A percentile compares a stretch with the other conserved stretches of the same genome.
Evolutionary conservation across 305 asterid genomes (phyloP).

Genomic region (Fraxinus ornus): DNA sequence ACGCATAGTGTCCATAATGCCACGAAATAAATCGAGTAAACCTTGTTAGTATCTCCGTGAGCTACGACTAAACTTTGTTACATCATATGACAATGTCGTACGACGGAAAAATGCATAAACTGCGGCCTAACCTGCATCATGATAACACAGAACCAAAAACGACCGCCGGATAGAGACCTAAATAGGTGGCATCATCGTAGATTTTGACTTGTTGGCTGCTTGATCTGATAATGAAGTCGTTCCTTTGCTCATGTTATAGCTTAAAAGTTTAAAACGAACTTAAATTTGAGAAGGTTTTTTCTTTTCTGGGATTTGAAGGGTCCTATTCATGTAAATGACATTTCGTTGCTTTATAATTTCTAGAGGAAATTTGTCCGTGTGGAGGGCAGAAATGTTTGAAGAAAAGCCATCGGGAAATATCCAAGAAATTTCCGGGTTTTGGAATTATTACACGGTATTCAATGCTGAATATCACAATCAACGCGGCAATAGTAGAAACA

Average conservation of each 20-base stretch:
- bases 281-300: background rate
- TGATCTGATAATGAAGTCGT: background rate
- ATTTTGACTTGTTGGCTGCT: background rate
- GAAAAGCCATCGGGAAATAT: constrained; percentile 10
- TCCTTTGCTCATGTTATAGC: background rate
- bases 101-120: background rate
- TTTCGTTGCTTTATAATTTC: background rate
- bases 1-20: background rate
- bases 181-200: background rate
- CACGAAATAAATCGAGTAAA: constrained; percentile 4
- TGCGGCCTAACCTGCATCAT: constrained; percentile 31
- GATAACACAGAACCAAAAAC: constrained; percentile 8
- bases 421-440: constrained; percentile 25
- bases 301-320: background rate
- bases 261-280: background rate
- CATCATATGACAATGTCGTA: background rate
- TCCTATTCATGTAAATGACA: background rate
- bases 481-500: background rate
- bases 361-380: constrained; percentile 1
- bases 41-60: background rate
- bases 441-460: background rate
- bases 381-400: constrained; percentile 29
- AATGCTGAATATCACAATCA: background rate
- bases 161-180: background rate
- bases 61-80: constrained; percentile 1